These are phyloP conservation scores for Ogataea haglerorum DNA, from an alignment of 805 yeast species.

Conservation along the genomic window DNA sequence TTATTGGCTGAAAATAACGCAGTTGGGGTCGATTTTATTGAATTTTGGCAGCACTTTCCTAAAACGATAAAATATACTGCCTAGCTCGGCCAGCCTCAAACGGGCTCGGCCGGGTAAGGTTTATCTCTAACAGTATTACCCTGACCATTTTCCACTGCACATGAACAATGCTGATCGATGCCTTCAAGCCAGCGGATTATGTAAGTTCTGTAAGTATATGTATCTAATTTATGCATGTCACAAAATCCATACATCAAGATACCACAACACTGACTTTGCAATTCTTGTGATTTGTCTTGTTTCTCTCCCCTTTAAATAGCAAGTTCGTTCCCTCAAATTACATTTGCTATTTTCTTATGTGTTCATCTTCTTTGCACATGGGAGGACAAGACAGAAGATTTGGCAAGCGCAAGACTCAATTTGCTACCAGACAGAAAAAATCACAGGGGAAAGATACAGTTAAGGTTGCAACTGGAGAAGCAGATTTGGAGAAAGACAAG, in stretches of 20 bases:
- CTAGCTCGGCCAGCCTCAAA: not conserved
- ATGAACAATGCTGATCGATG: not conserved
- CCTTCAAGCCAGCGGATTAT: not conserved
- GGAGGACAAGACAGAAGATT: slow-evolving; percentile 3
- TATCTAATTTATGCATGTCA: slow-evolving; percentile 9
- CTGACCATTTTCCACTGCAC: not conserved
- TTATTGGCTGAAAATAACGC: slow-evolving; percentile 7
- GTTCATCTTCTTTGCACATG: slow-evolving; percentile 1
- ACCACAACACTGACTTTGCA: slow-evolving; percentile 2
- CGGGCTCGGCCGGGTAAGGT: slow-evolving; percentile 4
- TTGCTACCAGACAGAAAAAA: slow-evolving; percentile 3
- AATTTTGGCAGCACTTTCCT: slow-evolving; percentile 11
- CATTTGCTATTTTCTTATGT: not conserved
- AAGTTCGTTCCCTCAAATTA: not conserved
- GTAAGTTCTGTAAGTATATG: slow-evolving; percentile 3
- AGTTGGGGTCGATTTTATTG: slow-evolving; percentile 6
- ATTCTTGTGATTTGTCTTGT: slow-evolving; percentile 9
- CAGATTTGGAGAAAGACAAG: not conserved
- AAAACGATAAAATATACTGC: slow-evolving; percentile 1
- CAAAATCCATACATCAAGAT: slow-evolving; percentile 3
- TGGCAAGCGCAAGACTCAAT: slow-evolving; percentile 1
- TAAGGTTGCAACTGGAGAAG: not conserved
- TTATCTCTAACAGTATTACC: not conserved
- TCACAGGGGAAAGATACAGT: slow-evolving; percentile 3
- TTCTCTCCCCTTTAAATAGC: slow-evolving; percentile 6